These are phyloP conservation scores for Carex scoparia DNA, from an alignment of 176 grass and related monocot species.

Conservation along the genomic window DNA sequence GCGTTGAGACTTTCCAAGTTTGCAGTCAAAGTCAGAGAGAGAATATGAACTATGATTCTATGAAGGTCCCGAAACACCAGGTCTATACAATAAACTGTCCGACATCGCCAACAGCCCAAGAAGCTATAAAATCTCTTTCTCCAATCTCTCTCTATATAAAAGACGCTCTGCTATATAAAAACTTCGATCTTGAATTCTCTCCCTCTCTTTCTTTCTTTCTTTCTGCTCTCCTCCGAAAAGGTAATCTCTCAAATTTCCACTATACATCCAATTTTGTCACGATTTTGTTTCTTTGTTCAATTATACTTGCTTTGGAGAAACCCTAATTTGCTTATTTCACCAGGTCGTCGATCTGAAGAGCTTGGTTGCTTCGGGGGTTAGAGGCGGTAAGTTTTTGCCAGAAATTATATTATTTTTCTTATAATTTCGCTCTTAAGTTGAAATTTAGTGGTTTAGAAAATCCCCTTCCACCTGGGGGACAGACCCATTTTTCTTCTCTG, in stretches of 20 bases:
- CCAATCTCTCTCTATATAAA: constrained; percentile 30
- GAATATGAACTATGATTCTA: not conserved
- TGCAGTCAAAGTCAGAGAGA: not conserved
- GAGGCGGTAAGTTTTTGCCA: not conserved
- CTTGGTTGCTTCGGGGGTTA: not conserved
- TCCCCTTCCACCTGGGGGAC: not conserved
- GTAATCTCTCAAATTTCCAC: constrained; percentile 22
- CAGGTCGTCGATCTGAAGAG: not conserved
- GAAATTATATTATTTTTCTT: constrained; percentile 1
- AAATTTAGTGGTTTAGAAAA: not conserved
- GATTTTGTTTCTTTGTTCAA: not conserved
- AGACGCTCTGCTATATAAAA: constrained; percentile 15
- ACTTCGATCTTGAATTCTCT: constrained; percentile 27
- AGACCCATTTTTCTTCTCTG: not conserved
- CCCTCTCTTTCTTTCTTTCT: not conserved
- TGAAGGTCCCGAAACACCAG: constrained; percentile 6
- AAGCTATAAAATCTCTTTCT: constrained; percentile 11
- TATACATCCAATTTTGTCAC: not conserved
- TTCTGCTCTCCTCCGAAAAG: not conserved
- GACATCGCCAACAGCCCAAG: not conserved
- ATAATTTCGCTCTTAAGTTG: not conserved
- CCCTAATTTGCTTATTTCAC: constrained; percentile 24
- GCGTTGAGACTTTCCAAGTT: not conserved
- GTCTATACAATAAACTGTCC: not conserved
- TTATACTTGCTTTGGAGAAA: constrained; percentile 2